Evolutionary conservation across 2,329 filamentous ascomycete genomes (phyloP).

Genomic region (Drechslerella dactyloides): DNA sequence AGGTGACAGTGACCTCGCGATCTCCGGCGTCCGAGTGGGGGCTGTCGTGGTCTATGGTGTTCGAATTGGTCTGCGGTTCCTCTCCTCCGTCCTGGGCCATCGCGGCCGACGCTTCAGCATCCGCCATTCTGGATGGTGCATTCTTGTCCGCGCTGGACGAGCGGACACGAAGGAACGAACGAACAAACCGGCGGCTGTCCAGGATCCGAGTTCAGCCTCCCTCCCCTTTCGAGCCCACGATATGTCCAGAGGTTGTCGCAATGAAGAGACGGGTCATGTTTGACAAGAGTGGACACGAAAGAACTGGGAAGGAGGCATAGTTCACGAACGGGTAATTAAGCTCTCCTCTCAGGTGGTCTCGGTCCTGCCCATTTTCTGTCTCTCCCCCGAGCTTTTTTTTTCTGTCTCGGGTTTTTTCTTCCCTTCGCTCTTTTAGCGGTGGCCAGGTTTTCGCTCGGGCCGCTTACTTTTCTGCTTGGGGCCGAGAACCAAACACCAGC

Average conservation of each 20-base stretch:
- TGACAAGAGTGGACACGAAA: constrained; percentile 47
- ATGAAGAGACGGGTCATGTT: constrained; percentile 50
- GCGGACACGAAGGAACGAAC: constrained; percentile 5
- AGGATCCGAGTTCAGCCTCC: constrained; percentile 38
- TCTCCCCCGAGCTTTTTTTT: constrained; percentile 3
- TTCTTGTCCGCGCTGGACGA: constrained; percentile 47
- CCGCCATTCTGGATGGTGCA: constrained; percentile 49
- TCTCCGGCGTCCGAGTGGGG: constrained; percentile 48
- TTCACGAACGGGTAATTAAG: constrained; percentile 52
- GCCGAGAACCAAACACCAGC: neutral
- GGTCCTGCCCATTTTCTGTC: constrained; percentile 13
- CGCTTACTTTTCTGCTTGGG: constrained; percentile 23
- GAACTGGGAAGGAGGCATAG: constrained; percentile 49
- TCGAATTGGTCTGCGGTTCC: constrained; percentile 37
- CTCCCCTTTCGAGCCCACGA: constrained; percentile 50
- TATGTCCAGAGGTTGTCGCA: constrained; percentile 48
- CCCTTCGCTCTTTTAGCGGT: constrained; percentile 33
- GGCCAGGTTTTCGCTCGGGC: constrained; percentile 50
- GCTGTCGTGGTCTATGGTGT: constrained; percentile 48
- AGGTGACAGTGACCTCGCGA: constrained; percentile 38
- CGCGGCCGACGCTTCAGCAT: constrained; percentile 47
- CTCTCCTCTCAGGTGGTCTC: constrained; percentile 47
- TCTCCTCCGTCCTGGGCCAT: constrained; percentile 45
- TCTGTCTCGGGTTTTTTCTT: constrained; percentile 24
- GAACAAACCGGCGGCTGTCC: constrained; percentile 23